phyloP scores from a whole-genome alignment of 768 basidiomycete species.

The Tylopilus cervinicoccineus region DNA sequence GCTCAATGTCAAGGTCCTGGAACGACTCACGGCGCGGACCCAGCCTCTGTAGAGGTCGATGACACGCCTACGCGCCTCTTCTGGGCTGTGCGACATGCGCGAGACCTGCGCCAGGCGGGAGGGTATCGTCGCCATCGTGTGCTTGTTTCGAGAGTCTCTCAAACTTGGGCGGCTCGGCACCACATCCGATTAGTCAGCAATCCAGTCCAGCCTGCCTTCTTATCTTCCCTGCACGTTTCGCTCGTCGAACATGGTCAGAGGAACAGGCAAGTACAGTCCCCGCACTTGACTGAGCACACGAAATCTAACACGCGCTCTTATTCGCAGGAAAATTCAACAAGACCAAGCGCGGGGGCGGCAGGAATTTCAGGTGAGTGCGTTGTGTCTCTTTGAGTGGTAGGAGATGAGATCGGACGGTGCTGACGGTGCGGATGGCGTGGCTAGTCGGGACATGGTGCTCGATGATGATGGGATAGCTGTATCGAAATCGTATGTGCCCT shows the following conservation, averaged over 20 bases:
- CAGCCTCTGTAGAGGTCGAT: constrained; percentile 87
- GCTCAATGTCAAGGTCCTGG: background rate
- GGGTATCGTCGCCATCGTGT: constrained; percentile 78
- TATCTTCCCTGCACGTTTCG: background rate
- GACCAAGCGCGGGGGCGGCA: constrained; percentile 83
- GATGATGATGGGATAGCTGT: constrained; percentile 56
- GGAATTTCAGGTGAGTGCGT: constrained; percentile 65
- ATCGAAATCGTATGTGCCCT: constrained; percentile 39
- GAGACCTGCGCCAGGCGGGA: constrained; percentile 76
- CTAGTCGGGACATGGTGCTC: constrained; percentile 56
- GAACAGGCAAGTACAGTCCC: constrained; percentile 18
- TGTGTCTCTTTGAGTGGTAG: background rate
- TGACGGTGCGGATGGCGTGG: constrained; percentile 1
- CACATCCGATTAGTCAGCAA: constrained; percentile 16
- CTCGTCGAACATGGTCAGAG: constrained; percentile 30
- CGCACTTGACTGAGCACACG: background rate
- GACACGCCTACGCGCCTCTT: constrained; percentile 64
- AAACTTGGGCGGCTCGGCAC: constrained; percentile 4
- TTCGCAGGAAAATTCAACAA: constrained; percentile 78
- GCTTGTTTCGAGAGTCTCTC: background rate
- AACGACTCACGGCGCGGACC: constrained; percentile 88
- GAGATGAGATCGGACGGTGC: constrained; percentile 8
- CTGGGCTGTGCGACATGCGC: constrained; percentile 48
- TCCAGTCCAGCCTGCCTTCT: constrained; percentile 5
- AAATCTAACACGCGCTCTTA: background rate